These are phyloP conservation scores for Erodium trifolium DNA, from an alignment of 441 rosid genomes.

Conservation along the genomic window DNA sequence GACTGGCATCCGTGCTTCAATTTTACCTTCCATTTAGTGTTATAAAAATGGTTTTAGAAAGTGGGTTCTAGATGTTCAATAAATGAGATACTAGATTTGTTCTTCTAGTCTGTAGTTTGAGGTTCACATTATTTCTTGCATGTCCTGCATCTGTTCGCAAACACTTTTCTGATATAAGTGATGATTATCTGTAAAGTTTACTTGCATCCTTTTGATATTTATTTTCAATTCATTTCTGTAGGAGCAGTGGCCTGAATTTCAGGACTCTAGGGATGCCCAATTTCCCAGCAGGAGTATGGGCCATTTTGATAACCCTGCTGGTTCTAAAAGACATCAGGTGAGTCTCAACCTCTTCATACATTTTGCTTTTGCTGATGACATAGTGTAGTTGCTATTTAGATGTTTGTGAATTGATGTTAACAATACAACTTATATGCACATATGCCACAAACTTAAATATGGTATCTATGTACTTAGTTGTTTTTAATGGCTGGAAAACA, in stretches of 20 bases:
- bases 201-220: no score
- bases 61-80: no score
- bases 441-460: not conserved
- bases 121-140: no score
- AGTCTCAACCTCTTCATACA: conserved; percentile 21
- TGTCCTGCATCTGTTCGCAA: no score
- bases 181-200: no score
- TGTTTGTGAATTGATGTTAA: not conserved
- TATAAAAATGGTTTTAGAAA: no score
- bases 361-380: not conserved
- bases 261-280: conserved; percentile 42
- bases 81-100: no score
- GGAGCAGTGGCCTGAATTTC: conserved; percentile 52
- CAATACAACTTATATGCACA: not conserved
- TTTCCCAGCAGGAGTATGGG: conserved; percentile 30
- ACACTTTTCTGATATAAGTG: no score
- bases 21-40: no score
- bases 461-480: not conserved
- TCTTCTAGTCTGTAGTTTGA: no score
- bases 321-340: conserved; percentile 47
- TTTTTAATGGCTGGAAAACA: not conserved
- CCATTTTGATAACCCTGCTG: conserved; percentile 29
- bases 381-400: not conserved
- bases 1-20: no score
- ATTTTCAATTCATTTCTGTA: conserved; percentile 16